phyloP scores from a whole-genome alignment of 805 yeast species.

The Candida endomychidarum region DNA sequence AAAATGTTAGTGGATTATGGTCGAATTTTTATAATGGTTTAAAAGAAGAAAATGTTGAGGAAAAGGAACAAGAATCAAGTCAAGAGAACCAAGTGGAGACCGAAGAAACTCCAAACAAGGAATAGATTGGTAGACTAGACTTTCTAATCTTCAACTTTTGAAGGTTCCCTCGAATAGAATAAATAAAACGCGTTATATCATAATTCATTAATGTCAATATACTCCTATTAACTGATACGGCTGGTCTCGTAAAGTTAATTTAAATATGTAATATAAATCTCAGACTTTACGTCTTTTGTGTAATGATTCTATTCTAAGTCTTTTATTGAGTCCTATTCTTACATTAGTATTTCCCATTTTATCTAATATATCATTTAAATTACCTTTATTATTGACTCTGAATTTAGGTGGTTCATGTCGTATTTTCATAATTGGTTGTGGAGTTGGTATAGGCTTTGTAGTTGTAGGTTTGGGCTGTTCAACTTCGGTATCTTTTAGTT shows the following conservation, averaged over 20 bases:
- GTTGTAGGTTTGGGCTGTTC: not conserved
- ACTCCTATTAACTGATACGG: not conserved
- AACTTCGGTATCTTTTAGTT: not conserved
- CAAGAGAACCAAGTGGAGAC: not conserved
- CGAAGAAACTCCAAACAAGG: not conserved
- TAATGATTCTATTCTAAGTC: conserved; percentile 14
- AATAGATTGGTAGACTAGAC: no score
- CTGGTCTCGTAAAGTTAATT: conserved; percentile 10
- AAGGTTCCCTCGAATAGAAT: no score
- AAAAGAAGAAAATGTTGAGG: conserved; percentile 19
- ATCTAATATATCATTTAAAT: conserved; percentile 12
- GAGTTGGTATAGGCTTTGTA: not conserved
- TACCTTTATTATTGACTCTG: conserved; percentile 5
- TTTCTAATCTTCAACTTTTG: no score
- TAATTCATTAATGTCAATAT: not conserved
- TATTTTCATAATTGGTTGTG: conserved; percentile 3
- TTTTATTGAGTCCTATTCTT: conserved; percentile 14
- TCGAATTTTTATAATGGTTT: conserved; percentile 59
- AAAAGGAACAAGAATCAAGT: conserved; percentile 6
- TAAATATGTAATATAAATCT: not conserved
- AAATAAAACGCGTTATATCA: not conserved
- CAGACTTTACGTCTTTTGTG: conserved; percentile 10
- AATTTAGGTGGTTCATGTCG: conserved; percentile 1
- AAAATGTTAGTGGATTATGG: conserved; percentile 72
- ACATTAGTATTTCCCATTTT: conserved; percentile 8